A percentile compares a stretch with the other conserved stretches of the same genome.
phyloP scores from a whole-genome alignment of 2,329 filamentous ascomycete species.

The Huntiella abstrusa region DNA sequence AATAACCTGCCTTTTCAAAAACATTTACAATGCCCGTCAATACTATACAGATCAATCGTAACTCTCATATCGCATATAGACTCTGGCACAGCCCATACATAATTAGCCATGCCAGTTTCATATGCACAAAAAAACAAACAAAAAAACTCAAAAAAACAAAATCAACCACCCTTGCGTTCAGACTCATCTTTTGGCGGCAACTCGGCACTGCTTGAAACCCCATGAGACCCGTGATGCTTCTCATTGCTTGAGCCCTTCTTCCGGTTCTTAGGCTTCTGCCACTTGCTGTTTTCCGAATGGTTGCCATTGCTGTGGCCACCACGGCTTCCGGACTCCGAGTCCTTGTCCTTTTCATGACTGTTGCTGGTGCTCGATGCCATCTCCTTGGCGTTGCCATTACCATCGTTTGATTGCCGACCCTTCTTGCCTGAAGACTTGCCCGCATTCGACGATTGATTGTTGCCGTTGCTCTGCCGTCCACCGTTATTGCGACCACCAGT shows the following conservation, averaged over 20 bases:
- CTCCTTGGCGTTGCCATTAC: neutral
- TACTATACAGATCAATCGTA: no score
- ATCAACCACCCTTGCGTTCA: slow-evolving; percentile 44
- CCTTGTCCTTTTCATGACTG: slow-evolving; percentile 18
- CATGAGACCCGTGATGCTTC: slow-evolving; percentile 19
- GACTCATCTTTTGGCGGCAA: slow-evolving; percentile 37
- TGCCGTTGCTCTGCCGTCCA: neutral
- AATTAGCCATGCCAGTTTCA: neutral
- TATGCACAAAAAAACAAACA: neutral
- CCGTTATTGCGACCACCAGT: slow-evolving; percentile 4
- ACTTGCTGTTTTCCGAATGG: slow-evolving; percentile 18
- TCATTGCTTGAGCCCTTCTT: slow-evolving; percentile 30
- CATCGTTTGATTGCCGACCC: neutral
- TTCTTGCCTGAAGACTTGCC: slow-evolving; percentile 6
- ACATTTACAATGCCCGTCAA: no score
- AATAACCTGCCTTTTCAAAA: no score
- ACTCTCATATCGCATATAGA: no score
- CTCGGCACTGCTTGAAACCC: slow-evolving; percentile 26
- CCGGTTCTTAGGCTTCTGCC: slow-evolving; percentile 41
- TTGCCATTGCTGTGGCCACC: slow-evolving; percentile 11
- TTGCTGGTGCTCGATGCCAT: neutral
- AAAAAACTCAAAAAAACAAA: neutral
- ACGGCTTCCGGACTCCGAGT: slow-evolving; percentile 26
- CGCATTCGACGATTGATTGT: neutral
- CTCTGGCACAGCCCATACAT: no score